Evolutionary conservation across 192 early-diverging fungal species (phyloP).

Genomic region (Neocallimastix lanati): DNA sequence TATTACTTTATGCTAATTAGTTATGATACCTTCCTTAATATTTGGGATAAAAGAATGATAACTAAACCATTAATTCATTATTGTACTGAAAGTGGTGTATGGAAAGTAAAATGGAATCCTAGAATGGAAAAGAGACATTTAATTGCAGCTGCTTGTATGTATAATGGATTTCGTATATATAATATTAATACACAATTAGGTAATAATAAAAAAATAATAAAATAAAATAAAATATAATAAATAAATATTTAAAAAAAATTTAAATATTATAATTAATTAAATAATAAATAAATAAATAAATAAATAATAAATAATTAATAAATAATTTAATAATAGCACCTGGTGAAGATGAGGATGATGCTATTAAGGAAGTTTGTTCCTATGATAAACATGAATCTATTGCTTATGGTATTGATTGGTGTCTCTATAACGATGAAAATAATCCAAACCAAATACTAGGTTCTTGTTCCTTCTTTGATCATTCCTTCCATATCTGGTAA

Average conservation of each 20-base stretch:
- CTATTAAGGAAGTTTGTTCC: neutral
- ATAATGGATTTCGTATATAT: constrained; percentile 72
- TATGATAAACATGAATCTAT: constrained; percentile 43
- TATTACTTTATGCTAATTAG: too few species aligned
- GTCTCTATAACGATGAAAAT: constrained; percentile 12
- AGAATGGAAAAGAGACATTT: constrained; percentile 11
- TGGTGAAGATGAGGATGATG: neutral
- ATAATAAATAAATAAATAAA: too few species aligned
- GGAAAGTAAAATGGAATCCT: constrained; percentile 92
- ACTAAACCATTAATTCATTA: constrained; percentile 44
- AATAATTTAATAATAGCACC: too few species aligned
- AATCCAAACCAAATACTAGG: constrained; percentile 19
- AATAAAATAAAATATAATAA: too few species aligned
- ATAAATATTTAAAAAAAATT: too few species aligned
- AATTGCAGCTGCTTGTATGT: constrained; percentile 75
- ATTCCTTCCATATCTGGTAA: constrained; percentile 49
- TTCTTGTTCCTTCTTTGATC: constrained; percentile 70
- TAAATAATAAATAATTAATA: too few species aligned
- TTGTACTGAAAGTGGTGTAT: constrained; percentile 72
- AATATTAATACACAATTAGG: constrained; percentile 11
- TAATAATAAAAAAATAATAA: too few species aligned
- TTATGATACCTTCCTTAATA: constrained; percentile 72
- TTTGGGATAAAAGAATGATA: constrained; percentile 85
- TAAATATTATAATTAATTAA: too few species aligned
- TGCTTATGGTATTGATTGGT: constrained; percentile 64